Evolutionary conservation across 2,329 filamentous ascomycete genomes (phyloP).

Genomic region (Colletotrichum melonis): DNA sequence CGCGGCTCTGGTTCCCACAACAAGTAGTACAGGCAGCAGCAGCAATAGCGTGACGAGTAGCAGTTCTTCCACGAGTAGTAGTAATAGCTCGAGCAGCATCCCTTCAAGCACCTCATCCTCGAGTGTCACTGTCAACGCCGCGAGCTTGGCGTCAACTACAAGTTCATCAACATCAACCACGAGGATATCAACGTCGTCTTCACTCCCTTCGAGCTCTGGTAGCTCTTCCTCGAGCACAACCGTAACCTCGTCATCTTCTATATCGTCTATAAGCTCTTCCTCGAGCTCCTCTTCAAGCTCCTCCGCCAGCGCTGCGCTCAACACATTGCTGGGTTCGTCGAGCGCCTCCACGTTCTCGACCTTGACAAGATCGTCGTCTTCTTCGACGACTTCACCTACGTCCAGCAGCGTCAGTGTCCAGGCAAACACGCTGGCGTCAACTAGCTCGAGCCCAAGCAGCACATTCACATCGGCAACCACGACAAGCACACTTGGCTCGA

Average conservation of each 20-base stretch:
- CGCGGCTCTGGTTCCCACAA: neutral
- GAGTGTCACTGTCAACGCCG: neutral
- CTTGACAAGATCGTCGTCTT: slow-evolving; percentile 12
- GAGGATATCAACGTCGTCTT: neutral
- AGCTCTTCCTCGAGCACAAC: neutral
- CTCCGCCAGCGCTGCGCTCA: neutral
- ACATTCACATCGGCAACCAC: neutral
- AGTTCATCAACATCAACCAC: neutral
- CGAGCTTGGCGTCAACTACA: neutral
- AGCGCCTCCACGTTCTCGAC: slow-evolving; percentile 2
- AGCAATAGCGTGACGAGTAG: neutral
- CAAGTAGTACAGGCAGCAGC: neutral
- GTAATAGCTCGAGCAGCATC: neutral
- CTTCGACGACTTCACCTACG: neutral
- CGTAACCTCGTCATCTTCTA: neutral
- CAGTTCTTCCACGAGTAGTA: neutral
- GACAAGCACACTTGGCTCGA: neutral
- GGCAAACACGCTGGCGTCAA: neutral
- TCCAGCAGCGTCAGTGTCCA: neutral
- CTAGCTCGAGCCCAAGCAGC: neutral
- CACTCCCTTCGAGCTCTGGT: neutral
- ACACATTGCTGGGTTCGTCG: neutral
- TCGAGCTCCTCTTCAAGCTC: slow-evolving; percentile 3
- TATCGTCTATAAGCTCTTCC: neutral
- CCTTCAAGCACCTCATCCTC: neutral